Base-by-base conservation (phyloP, 345 rosid genomes). In the Linum trigynum region DNA sequence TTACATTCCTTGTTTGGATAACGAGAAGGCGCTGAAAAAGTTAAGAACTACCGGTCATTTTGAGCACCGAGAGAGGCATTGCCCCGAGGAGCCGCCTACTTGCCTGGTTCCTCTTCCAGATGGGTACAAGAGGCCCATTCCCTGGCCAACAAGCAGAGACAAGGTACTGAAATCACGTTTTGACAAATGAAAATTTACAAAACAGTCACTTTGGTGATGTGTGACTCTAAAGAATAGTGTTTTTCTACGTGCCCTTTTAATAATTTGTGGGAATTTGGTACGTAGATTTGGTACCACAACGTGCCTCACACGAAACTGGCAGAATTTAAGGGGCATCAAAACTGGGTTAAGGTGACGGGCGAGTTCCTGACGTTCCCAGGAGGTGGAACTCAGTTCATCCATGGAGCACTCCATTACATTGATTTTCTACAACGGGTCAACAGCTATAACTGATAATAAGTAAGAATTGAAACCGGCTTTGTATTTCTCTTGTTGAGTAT, bases 351-450 rank as follows among this genome's bases (percentile, higher is more conserved):
- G 79, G 88, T 90, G 42, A 79, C 88, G 1, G 96, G 99, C 7
- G 99, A 94, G 72, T 85, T 90, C 79, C 78, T 94, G 71, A 90
- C 89, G 5, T 94, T 94, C 78, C 99, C 97, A 0, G 96, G 99
- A 11, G 96, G 99, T 35, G 99, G 99, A 38, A 94, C 96, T 2
- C 99, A 90, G 74, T 94, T 94, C 72, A 90, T 90, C 66, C 96
- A 90, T 67, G 97, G 97, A 64, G 99, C 99, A 15, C 84, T 80
- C 23, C 96, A 90, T 66, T 94, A 94, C 81, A 80, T 90, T 64
- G 90, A 88, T 61, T 84, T 86, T 50, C 70, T 94, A 71, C 86
- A 94, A 69, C 32, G 79, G 82, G 97, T 88, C 65, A 77, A 65
- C 32, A 0, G 32, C 32, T 23, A 23, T 23, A 23, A 23, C n/a